Percentiles rank a stretch among this genome's conserved stretches.
Evolutionary conservation across 192 early-diverging fungal species (phyloP).

Genomic region (Gigaspora rosea): DNA sequence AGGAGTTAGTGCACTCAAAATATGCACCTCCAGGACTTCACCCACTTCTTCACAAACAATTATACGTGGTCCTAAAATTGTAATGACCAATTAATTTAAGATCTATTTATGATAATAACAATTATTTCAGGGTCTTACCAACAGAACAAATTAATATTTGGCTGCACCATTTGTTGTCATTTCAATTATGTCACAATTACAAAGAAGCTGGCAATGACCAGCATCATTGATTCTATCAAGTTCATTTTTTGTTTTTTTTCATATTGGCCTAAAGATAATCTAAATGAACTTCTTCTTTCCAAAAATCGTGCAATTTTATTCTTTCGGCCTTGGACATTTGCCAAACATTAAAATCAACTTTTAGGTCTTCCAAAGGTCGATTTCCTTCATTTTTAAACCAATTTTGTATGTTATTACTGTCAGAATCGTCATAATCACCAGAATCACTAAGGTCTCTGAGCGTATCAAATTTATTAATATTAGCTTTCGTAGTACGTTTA

Average conservation of each 20-base stretch:
- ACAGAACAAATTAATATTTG: constrained; percentile 46
- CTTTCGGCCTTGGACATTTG: constrained; percentile 49
- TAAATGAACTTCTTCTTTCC: constrained; percentile 35
- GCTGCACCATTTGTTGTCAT: constrained; percentile 65
- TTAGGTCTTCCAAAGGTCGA: constrained; percentile 36
- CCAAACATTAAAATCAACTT: constrained; percentile 47
- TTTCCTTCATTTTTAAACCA: neutral
- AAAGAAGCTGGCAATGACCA: constrained; percentile 32
- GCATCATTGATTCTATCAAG: constrained; percentile 40
- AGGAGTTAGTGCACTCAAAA: constrained; percentile 46
- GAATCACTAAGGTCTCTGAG: no score
- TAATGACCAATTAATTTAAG: constrained; percentile 49
- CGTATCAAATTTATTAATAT: neutral
- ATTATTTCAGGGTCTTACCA: neutral
- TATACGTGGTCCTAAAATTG: constrained; percentile 42
- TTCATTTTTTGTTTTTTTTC: neutral
- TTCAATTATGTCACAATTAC: constrained; percentile 46
- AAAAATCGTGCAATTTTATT: constrained; percentile 37
- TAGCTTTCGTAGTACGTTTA: no score
- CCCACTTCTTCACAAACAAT: constrained; percentile 63
- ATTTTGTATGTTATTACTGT: no score
- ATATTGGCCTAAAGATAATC: constrained; percentile 26
- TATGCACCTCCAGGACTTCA: constrained; percentile 57
- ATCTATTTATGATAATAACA: constrained; percentile 34
- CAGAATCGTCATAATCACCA: no score